Evolutionary conservation across 129 eudicot genomes (phyloP), one percentile per base, ranked within the genome.

Genomic region (Ambrosia artemisiifolia): DNA sequence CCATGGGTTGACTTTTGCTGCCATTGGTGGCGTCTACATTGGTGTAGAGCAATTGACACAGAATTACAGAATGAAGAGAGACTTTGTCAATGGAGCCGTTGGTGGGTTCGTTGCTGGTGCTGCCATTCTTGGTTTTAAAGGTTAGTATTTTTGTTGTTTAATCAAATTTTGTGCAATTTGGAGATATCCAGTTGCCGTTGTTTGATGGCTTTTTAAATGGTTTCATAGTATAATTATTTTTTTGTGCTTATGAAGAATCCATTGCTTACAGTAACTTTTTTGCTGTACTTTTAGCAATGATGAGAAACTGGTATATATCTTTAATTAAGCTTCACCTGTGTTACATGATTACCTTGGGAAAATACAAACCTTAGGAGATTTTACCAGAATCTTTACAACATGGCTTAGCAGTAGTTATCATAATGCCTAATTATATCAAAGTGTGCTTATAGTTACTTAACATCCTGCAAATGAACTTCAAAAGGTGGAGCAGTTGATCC

Each of bases 91-190:
- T 82, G 98, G 98, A 19, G 96, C 96, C 0, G 95, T 87, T 74
- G 98, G 98, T 69, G 98, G 96, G 19, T 85, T 89, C 65, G 92
- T 79, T 83, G 95, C 98, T 36, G 98, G 98, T 74, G 95, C 98
- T 56, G 55, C 96, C 35, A 72, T 92, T 80, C 74, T 89, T 42
- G 96, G 96, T 43, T 89, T 68, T 75, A 92, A 80, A 87, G 95
- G 98, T 89, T 38, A 81, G 64, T 34, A 47, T 16, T 75, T 75
- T 38, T 33, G 38, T 30, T 54, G 57, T 51, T 65, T 1, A 11
- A 18, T 53, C 47, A 48, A 47, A 14, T 47, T 9, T 30, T 44
- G 40, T 60, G 30, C 28, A 14, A 11, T 20, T n/a, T 57, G 28
- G 43, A 18, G 13, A 9, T 59, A 43, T 63, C 17, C 62, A 47